Conservation (phyloP, 176 grass and related monocot species). For the Coix lacrymajobi region DNA sequence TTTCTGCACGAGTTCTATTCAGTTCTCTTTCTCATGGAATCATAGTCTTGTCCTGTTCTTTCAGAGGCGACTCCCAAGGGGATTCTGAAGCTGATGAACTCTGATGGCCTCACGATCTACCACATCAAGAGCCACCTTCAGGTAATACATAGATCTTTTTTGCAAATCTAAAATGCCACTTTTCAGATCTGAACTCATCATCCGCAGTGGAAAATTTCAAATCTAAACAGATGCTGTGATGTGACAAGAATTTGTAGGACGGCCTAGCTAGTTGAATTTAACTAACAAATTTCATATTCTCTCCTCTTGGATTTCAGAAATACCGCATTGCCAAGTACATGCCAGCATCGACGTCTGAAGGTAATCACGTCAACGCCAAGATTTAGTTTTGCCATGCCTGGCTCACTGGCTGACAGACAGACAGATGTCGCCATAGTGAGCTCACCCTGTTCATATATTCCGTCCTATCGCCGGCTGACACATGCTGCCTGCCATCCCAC, state of each 20-base stretch:
- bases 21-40: not conserved
- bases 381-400: not conserved
- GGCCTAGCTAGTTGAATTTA: not conserved
- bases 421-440: not conserved
- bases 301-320: constrained; percentile 42
- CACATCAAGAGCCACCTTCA: constrained; percentile 97
- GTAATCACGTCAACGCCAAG: constrained; percentile 37
- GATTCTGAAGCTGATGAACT: constrained; percentile 89
- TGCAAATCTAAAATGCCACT: not conserved
- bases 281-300: not conserved
- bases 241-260: constrained; percentile 9
- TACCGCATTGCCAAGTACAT: constrained; percentile 77
- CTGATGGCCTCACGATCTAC: constrained; percentile 73
- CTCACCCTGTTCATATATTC: not conserved
- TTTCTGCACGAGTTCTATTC: not conserved
- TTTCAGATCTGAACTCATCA: not conserved
- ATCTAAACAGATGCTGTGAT: not conserved
- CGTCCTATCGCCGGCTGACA: constrained; percentile 12
- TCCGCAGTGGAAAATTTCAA: not conserved
- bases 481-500: not conserved
- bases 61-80: constrained; percentile 88
- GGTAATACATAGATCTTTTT: constrained; percentile 30
- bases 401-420: too few relatives aligned
- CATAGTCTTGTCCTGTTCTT: constrained; percentile 6
- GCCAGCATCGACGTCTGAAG: constrained; percentile 61